A percentile compares a stretch with the other conserved stretches of the same genome.
These are phyloP conservation scores for Tricholoma sp. DNA, from an alignment of 768 basidiomycete genomes.

Conservation along the genomic window DNA sequence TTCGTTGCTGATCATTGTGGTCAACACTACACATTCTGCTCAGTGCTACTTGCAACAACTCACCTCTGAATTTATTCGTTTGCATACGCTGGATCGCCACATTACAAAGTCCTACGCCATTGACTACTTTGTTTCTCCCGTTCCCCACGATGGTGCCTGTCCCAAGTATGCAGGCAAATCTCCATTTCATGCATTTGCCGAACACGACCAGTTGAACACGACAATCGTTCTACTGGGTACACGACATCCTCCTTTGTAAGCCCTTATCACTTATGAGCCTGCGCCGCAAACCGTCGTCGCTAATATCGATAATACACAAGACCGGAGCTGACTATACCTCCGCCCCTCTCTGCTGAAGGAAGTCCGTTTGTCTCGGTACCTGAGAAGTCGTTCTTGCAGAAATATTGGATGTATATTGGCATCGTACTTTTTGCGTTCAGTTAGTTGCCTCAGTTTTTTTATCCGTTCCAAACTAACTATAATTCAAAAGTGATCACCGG, in stretches of 20 bases:
- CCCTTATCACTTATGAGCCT: constrained; percentile 7
- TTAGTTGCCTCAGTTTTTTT: constrained; percentile 9
- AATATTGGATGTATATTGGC: constrained; percentile 86
- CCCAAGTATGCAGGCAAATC: constrained; percentile 24
- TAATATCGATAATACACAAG: constrained; percentile 29
- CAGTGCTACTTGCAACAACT: constrained; percentile 65
- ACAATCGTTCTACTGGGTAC: constrained; percentile 44
- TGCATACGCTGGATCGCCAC: constrained; percentile 43
- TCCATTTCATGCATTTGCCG: constrained; percentile 28
- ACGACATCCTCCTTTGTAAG: constrained; percentile 54
- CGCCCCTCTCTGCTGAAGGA: constrained; percentile 61
- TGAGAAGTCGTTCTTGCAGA: constrained; percentile 80
- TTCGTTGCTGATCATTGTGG: constrained; percentile 11
- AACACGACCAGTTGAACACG: constrained; percentile 38
- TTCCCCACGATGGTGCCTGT: constrained; percentile 68
- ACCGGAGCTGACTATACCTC: constrained; percentile 63
- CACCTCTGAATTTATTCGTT: constrained; percentile 49
- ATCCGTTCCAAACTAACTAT: not conserved
- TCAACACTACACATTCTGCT: constrained; percentile 3
- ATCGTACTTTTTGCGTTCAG: constrained; percentile 53
- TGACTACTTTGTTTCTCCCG: constrained; percentile 67
- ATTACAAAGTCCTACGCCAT: constrained; percentile 53
- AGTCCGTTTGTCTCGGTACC: constrained; percentile 51
- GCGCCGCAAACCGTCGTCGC: not conserved
- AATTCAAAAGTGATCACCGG: constrained; percentile 23